Evolutionary conservation across 768 basidiomycete species (phyloP).

Genomic region (Boletus sp.): DNA sequence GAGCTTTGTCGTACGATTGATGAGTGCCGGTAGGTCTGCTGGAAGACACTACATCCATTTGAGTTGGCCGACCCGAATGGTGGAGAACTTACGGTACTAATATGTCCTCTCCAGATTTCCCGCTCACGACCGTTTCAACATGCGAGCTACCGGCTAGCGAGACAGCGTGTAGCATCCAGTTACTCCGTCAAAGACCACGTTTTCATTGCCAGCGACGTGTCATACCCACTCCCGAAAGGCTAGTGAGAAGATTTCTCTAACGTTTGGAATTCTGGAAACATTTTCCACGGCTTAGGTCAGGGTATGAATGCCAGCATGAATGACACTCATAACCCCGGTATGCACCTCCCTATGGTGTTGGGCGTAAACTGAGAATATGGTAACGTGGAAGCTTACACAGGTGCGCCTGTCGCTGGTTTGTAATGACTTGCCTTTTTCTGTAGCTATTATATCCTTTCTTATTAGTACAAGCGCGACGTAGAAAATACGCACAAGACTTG

Average conservation of each 20-base stretch:
- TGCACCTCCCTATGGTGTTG: background rate
- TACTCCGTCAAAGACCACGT: conserved; percentile 61
- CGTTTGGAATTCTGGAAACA: background rate
- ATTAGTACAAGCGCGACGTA: conserved; percentile 65
- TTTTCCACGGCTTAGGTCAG: conserved; percentile 44
- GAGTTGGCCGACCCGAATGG: conserved; percentile 54
- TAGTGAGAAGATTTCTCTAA: conserved; percentile 32
- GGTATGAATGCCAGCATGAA: conserved; percentile 79
- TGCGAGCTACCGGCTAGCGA: conserved; percentile 40
- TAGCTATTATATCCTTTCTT: background rate
- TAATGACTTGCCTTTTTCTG: background rate
- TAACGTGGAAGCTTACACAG: conserved; percentile 47
- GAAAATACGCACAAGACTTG: conserved; percentile 66
- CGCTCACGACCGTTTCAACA: background rate
- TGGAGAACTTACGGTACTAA: conserved; percentile 73
- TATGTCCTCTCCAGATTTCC: conserved; percentile 29
- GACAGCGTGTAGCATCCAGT: conserved; percentile 67
- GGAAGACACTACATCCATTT: conserved; percentile 56
- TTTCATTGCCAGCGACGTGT: conserved; percentile 73
- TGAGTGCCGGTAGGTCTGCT: conserved; percentile 42
- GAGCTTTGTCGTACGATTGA: background rate
- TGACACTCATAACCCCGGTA: conserved; percentile 68
- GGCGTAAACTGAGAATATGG: conserved; percentile 47
- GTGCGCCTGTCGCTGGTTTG: conserved; percentile 38
- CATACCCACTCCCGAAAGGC: conserved; percentile 68